Base-by-base conservation (phyloP, 306 rosid genomes). In the Cicer chorassanicum region DNA sequence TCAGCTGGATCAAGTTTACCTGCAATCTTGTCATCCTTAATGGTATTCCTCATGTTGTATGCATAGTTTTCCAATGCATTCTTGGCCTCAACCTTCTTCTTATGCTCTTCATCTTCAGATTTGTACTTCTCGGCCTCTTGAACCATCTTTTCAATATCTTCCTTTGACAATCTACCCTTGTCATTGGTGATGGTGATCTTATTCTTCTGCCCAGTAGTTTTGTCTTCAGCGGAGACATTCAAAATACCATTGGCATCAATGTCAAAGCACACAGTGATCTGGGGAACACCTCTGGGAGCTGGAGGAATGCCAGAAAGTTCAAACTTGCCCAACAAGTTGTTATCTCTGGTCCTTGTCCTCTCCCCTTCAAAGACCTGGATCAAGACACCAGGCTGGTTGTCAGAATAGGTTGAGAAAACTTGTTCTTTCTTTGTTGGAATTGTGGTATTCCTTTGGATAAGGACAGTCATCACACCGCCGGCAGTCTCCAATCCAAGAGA, bases 321-420 rank as follows among this genome's bases (percentile, higher is more conserved):
- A 71, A 81, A 81, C 48, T 81, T 81, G 3, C 82, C 85, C 81
- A 81, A 44, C 82, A 81, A 65, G 29, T 81, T 81, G 78, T 81
- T 81, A 9, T 81, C 85, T 5, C 75, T 82, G 18, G 92, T 88
- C 29, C 92, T 80, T 9, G 92, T 84, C 68, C 92, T 82, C 61
- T 86, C 92, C 5, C 92, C 92, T 82, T 88, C 92, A 5, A 86
- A 88, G 0, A 88, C 92, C 53, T 88, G 92, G 78, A 88, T 88
- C 88, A 88, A 82, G 84, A 88, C 90, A 51, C 92, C 92, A 1
- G 92, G 92, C 83, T 88, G 92, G 81, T 88, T 88, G 86, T 88
- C 90, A 0, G 92, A 86, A 51, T 88, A 88, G 8, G 92, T 88
- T 4, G 85, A 81, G 85, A 81, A 81, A 46, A 81, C 92, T 2